Percentiles rank a stretch among this genome's conserved stretches.
phyloP scores from a whole-genome alignment of 2,329 filamentous ascomycete genomes.

The Teratosphaeria epicoccoides region DNA sequence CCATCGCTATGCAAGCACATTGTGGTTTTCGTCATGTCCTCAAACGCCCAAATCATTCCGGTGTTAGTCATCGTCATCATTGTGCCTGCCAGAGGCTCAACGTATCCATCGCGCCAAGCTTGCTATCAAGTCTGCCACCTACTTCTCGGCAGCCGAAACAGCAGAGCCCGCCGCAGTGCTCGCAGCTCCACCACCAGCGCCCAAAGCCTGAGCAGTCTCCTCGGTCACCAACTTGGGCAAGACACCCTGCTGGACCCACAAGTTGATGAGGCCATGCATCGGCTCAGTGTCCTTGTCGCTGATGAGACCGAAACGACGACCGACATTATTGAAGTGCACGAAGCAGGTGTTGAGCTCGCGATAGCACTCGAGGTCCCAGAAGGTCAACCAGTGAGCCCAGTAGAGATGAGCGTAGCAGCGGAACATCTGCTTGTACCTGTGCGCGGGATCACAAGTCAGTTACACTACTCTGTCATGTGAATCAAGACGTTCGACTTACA shows the following conservation, averaged over 20 bases:
- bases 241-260: constrained; percentile 82
- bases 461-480: neutral
- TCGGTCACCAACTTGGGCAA: constrained; percentile 46
- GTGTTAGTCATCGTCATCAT: neutral
- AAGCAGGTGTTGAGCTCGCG: constrained; percentile 45
- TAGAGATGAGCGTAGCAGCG: constrained; percentile 45
- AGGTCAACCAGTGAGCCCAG: constrained; percentile 42
- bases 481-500: constrained; percentile 20
- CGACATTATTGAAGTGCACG: constrained; percentile 47
- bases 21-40: neutral
- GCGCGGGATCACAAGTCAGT: neutral
- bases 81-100: neutral
- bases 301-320: constrained; percentile 68
- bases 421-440: constrained; percentile 40
- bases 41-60: neutral
- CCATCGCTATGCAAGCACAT: neutral
- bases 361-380: constrained; percentile 39
- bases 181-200: neutral
- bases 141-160: neutral
- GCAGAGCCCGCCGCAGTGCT: neutral
- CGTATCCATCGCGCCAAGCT: neutral
- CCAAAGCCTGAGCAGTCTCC: neutral
- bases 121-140: neutral
- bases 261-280: constrained; percentile 86
- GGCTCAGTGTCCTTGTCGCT: constrained; percentile 85